Percentiles rank a stretch among this genome's conserved stretches.
phyloP scores from a whole-genome alignment of 139 green algal genomes.

The Pleodorina starrii region DNA sequence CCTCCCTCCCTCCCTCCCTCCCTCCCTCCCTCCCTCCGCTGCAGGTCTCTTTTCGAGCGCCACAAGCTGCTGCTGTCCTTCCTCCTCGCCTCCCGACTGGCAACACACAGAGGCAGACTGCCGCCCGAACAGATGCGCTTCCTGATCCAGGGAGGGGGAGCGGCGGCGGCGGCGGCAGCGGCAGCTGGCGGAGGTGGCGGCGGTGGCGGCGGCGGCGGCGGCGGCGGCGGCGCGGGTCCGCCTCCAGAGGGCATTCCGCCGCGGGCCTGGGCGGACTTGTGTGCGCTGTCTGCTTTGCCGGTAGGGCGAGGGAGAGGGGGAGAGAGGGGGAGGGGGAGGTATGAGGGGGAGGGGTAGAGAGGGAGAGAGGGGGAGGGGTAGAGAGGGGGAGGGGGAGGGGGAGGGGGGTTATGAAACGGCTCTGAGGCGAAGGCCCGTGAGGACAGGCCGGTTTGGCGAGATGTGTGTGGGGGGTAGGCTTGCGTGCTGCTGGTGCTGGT shows the following conservation, averaged over 20 bases:
- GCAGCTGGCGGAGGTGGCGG: not conserved
- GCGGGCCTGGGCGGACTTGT: slow-evolving; percentile 10
- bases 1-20: not conserved
- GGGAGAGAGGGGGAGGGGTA: not conserved
- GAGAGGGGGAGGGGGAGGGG: no score
- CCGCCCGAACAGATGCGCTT: slow-evolving; percentile 69
- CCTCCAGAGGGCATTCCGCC: not conserved
- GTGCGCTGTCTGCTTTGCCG: slow-evolving; percentile 22
- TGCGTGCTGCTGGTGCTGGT: no score
- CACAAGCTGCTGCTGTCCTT: slow-evolving; percentile 89
- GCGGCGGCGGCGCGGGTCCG: not conserved
- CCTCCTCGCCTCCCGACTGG: slow-evolving; percentile 74
- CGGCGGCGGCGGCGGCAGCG: slow-evolving; percentile 12
- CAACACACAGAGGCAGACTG: slow-evolving; percentile 62
- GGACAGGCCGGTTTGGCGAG: no score
- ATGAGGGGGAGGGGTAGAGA: not conserved
- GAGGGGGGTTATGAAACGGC: no score
- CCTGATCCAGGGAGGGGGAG: slow-evolving; percentile 65
- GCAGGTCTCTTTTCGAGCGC: slow-evolving; percentile 83
- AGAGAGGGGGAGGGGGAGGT: no score
- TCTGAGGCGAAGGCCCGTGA: no score
- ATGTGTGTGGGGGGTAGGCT: no score
- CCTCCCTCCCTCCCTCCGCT: not conserved
- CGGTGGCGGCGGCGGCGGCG: not conserved
- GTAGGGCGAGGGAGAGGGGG: not conserved